Conservation (phyloP, 352 stramenopile species). For the Aphanomyces euteiches region DNA sequence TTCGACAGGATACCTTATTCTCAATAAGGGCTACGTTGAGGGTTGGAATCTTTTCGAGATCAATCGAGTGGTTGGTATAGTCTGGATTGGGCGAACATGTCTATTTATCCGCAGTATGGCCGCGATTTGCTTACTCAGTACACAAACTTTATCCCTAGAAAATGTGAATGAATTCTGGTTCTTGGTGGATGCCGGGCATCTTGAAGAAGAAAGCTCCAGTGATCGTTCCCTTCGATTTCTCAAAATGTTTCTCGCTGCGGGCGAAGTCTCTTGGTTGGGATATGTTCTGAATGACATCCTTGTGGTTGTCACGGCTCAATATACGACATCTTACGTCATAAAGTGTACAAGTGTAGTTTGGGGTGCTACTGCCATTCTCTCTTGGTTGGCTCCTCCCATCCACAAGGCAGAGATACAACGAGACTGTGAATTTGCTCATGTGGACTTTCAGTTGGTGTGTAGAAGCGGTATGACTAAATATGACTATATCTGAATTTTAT, state of each 20-base stretch:
- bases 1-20: neutral
- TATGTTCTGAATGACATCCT: slow-evolving; percentile 26
- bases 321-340: neutral
- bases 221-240: neutral
- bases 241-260: slow-evolving; percentile 6
- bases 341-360: slow-evolving; percentile 10
- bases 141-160: slow-evolving; percentile 5
- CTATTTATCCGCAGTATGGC: slow-evolving; percentile 19
- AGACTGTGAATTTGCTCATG: neutral
- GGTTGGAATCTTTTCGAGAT: slow-evolving; percentile 18
- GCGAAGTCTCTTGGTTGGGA: slow-evolving; percentile 15
- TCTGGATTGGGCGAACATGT: slow-evolving; percentile 17
- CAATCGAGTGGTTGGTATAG: slow-evolving; percentile 24
- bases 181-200: too few relatives aligned
- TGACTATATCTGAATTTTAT: too few relatives aligned
- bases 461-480: neutral
- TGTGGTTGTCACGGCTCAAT: neutral
- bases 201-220: neutral
- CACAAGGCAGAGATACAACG: neutral
- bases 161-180: too few relatives aligned
- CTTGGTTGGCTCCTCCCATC: neutral
- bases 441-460: slow-evolving; percentile 3
- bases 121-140: slow-evolving; percentile 16
- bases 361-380: neutral
- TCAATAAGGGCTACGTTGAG: slow-evolving; percentile 2